Evolutionary conservation across 2,329 filamentous ascomycete genomes (phyloP), one percentile per base, ranked within the genome.

Genomic region (Lecanicillium sp.): DNA sequence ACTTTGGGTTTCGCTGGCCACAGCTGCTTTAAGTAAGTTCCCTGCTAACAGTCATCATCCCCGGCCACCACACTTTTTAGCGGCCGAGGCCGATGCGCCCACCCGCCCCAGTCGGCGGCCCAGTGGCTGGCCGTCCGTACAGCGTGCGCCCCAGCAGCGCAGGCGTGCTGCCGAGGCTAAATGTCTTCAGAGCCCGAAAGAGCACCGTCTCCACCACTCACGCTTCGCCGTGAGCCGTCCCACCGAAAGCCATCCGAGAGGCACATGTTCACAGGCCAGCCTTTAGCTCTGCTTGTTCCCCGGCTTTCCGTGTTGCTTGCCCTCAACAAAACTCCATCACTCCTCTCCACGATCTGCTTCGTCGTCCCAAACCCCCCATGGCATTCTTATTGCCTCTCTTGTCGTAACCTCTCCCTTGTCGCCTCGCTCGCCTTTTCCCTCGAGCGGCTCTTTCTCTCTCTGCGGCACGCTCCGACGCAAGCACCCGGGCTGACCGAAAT

Each of bases 121-220:
- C n/a, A n/a, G n/a, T 33, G 18, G 12, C 14, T 29, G 29, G 15
- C 36, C 4, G 19, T 27, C 13, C 12, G 5, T 25, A 4, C n/a
- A 17, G 15, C 17, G 34, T 19, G 25, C 6, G 11, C 22, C 22
- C 22, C 22, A 25, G 22, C 6, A 17, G 14, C 17, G 14, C 17
- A 22, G 9, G 13, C 33, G 29, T 35, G 29, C 40, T 43, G 42
- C 48, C 48, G 48, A 50, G 48, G 48, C 48, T 47, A 49, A 47
- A 37, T 17, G 25, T 19, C 36, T 41, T 29, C 45, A 39, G 36
- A 31, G 37, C 38, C 46, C 47, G 44, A 44, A 39, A 29, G 42
- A 34, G 34, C 29, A 33, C 29, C n/a, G 34, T 25, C 32, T 27
- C 36, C 37, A 41, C 40, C 32, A 31, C 29, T 20, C 36, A 27